A percentile compares a stretch with the other conserved stretches of the same genome.
Evolutionary conservation across 2,329 filamentous ascomycete genomes (phyloP).

Genomic region (Trichophaea hybrida): DNA sequence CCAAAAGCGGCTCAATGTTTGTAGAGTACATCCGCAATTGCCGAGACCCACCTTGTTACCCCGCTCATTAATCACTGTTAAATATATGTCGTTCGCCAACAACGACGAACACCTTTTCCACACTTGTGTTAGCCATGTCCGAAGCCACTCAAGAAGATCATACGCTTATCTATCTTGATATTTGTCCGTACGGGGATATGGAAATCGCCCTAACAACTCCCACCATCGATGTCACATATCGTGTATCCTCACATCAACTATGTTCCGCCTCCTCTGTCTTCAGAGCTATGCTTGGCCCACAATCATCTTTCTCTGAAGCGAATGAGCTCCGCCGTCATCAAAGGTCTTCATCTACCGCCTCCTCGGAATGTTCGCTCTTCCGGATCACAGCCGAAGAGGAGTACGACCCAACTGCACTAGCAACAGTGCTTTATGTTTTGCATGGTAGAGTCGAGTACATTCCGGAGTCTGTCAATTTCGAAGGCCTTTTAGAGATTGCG

Average conservation of each 20-base stretch:
- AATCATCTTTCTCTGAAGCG: conserved; percentile 7
- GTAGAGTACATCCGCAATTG: too few species aligned
- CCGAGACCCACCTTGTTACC: too few species aligned
- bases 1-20: too few species aligned
- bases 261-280: conserved; percentile 10
- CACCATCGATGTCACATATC: background rate
- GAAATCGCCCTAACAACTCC: background rate
- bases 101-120: too few species aligned
- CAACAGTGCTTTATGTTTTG: conserved; percentile 8
- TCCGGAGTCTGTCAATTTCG: conserved; percentile 8
- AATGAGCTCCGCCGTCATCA: background rate
- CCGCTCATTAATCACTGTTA: too few species aligned
- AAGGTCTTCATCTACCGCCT: background rate
- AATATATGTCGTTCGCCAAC: too few species aligned
- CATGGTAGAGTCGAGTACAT: conserved; percentile 11
- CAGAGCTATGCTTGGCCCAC: conserved; percentile 10
- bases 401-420: conserved; percentile 12
- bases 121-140: background rate
- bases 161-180: background rate
- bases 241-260: background rate
- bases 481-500: conserved; percentile 23
- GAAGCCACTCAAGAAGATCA: background rate
- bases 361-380: background rate
- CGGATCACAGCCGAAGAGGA: background rate
- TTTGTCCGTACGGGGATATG: background rate